Base-by-base conservation (phyloP, 108 stramenopile species). In the Skeletonema menzelii region DNA sequence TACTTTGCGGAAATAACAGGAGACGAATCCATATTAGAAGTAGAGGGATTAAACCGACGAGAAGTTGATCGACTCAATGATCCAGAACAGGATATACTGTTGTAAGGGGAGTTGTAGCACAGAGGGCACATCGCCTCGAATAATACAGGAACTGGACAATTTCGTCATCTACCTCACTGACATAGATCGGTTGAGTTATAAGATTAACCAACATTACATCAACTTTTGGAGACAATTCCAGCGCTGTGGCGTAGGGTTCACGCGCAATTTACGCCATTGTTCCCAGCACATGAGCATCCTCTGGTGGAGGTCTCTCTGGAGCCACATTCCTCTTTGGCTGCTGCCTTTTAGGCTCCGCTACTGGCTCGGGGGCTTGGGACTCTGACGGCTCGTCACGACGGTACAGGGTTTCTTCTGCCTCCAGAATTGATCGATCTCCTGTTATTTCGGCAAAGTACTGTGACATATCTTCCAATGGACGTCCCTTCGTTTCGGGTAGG, bases 1-100 rank as follows among this genome's bases (percentile, higher is more conserved):
- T 92, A 89, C 73, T 93, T 95, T 83, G 95, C 91, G 24, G 91
- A 91, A 62, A 85, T 95, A 34, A 91, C 91, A 1, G 89, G 86
- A 10, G 94, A 95, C 59, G 47, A 57, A 26, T 68, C 70, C 13
- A 69, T 94, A 34, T 65, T 94, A 15, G 94, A 95, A 56, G 88
- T 88, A 2, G 91, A 92, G 59, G 79, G 65, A 63, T 40, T 80
- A 24, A 44, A 80, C 58, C 59, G 73, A 14, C 35, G 15, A 3
- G 71, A 68, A 31, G 59, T 30, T 20, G 19, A 0, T 53, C 49
- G 49, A 56, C 34, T 34, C 35, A 47, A 20, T n/a, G 26, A 22
- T 8, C 56, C 76, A 28, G 42, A 19, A 13, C n/a, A n/a, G n/a
- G n/a, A n/a, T n/a, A n/a, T n/a, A n/a, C n/a, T n/a, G n/a, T n/a